Percentiles rank a stretch among this genome's conserved stretches.
Evolutionary conservation across 2,329 filamentous ascomycete species (phyloP).

Genomic region (Verticillium dahliae): DNA sequence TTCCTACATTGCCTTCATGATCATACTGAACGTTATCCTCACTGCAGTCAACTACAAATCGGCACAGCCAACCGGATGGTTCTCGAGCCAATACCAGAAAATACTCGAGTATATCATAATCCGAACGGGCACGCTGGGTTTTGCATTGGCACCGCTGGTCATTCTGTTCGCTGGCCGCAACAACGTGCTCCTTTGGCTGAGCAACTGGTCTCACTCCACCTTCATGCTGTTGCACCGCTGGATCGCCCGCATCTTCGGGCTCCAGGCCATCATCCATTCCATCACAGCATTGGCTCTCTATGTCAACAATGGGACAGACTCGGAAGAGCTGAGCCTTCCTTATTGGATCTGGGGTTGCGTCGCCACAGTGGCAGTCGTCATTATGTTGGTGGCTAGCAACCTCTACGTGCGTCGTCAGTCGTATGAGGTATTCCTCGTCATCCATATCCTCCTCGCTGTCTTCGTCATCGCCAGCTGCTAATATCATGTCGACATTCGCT

Average conservation of each 20-base stretch:
- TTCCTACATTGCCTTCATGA: constrained; percentile 24
- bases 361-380: constrained; percentile 21
- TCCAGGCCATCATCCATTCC: constrained; percentile 34
- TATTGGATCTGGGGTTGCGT: constrained; percentile 36
- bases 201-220: constrained; percentile 35
- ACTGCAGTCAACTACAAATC: constrained; percentile 15
- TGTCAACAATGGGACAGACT: constrained; percentile 17
- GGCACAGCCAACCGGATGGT: constrained; percentile 16
- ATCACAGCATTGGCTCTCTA: constrained; percentile 24
- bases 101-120: constrained; percentile 21
- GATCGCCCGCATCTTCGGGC: constrained; percentile 29
- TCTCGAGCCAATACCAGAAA: constrained; percentile 11
- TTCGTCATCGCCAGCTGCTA: constrained; percentile 31
- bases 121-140: constrained; percentile 26
- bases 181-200: constrained; percentile 32
- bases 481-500: constrained; percentile 26
- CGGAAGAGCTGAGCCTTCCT: constrained; percentile 14
- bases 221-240: constrained; percentile 37
- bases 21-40: constrained; percentile 22
- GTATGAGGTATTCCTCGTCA: constrained; percentile 34
- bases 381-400: constrained; percentile 21
- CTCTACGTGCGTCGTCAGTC: constrained; percentile 23
- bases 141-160: constrained; percentile 23
- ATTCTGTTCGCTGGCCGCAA: constrained; percentile 33
- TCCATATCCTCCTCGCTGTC: constrained; percentile 30